Evolutionary conservation across 2,329 filamentous ascomycete species (phyloP).

Genomic region (Penicillium corylophilum): DNA sequence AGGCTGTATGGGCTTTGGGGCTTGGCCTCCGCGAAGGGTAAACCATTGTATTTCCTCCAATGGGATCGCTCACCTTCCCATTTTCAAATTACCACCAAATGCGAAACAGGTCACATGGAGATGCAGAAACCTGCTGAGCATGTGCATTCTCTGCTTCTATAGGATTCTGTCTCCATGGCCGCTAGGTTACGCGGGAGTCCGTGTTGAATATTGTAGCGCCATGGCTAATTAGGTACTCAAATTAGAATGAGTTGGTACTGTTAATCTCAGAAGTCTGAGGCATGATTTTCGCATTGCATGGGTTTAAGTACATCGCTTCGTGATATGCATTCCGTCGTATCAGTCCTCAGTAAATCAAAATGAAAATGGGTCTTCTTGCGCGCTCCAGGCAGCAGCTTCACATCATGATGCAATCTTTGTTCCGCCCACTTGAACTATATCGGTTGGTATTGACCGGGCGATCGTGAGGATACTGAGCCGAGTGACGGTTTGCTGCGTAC

Average conservation of each 20-base stretch:
- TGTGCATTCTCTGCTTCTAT: too few species aligned
- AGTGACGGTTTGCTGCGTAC: slow-evolving; percentile 21
- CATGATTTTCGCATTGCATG: neutral
- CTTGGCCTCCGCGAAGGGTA: too few species aligned
- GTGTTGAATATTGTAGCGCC: slow-evolving; percentile 12
- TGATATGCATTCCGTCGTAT: slow-evolving; percentile 17
- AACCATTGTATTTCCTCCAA: too few species aligned
- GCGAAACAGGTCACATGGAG: too few species aligned
- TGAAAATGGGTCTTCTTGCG: neutral
- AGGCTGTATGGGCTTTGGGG: too few species aligned
- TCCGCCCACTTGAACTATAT: slow-evolving; percentile 14
- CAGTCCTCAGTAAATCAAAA: neutral
- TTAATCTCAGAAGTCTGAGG: neutral
- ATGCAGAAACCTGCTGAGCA: too few species aligned
- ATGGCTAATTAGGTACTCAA: slow-evolving; percentile 8
- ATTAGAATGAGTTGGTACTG: neutral
- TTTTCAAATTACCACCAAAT: too few species aligned
- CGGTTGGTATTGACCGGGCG: slow-evolving; percentile 5
- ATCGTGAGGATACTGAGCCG: slow-evolving; percentile 5
- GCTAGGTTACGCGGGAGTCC: slow-evolving; percentile 8
- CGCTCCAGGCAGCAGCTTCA: slow-evolving; percentile 19
- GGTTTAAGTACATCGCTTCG: slow-evolving; percentile 9
- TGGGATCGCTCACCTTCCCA: too few species aligned
- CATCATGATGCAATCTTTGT: slow-evolving; percentile 46
- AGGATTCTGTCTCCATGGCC: too few species aligned